phyloP scores from a whole-genome alignment of 768 basidiomycete genomes.

The Lentinus tigrinus region DNA sequence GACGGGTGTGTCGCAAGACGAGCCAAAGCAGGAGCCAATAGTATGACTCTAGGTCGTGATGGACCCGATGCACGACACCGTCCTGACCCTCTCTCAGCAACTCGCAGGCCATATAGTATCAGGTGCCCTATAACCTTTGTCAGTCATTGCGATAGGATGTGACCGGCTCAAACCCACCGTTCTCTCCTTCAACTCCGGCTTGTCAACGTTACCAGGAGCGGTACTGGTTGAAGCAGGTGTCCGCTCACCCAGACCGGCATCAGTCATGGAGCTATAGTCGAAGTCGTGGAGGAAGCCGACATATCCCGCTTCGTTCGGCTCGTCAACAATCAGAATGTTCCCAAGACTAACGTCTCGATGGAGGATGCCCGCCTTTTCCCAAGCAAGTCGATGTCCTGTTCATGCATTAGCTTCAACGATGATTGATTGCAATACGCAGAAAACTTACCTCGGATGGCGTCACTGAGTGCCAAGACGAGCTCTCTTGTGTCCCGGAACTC shows the following conservation, averaged over 20 bases:
- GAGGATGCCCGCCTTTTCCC: slow-evolving; percentile 4
- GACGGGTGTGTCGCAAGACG: slow-evolving; percentile 4
- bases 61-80: background rate
- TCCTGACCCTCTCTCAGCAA: background rate
- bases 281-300: slow-evolving; percentile 17
- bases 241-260: too few species aligned
- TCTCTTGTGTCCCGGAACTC: background rate
- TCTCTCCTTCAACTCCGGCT: too few species aligned
- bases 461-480: background rate
- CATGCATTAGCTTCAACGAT: background rate
- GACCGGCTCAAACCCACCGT: too few species aligned
- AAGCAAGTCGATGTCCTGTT: slow-evolving; percentile 8
- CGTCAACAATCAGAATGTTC: slow-evolving; percentile 10
- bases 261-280: slow-evolving; percentile 15
- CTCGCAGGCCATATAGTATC: slow-evolving; percentile 1
- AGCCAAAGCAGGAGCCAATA: slow-evolving; percentile 11
- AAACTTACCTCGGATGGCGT: slow-evolving; percentile 2
- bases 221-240: too few species aligned
- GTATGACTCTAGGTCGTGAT: slow-evolving; percentile 9
- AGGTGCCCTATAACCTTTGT: too few species aligned
- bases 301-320: background rate
- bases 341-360: slow-evolving; percentile 19
- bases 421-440: background rate
- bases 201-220: too few species aligned
- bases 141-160: too few species aligned